These are phyloP conservation scores for Pythium apleroticum DNA, from an alignment of 352 stramenopile genomes.

Conservation along the genomic window DNA sequence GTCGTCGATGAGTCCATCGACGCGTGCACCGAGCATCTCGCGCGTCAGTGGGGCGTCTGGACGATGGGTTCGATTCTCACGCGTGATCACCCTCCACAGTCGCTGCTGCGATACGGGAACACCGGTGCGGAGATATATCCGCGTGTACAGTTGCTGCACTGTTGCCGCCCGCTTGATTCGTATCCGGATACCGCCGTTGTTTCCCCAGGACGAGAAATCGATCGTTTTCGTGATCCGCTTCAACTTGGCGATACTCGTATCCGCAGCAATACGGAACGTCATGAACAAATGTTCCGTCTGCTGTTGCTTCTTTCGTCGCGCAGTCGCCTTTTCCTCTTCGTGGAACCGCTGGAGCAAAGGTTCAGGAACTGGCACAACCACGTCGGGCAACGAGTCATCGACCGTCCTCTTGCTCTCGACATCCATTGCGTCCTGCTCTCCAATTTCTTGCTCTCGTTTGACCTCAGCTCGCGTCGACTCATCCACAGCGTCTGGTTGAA, in stretches of 20 bases:
- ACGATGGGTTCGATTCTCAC: constrained; percentile 80
- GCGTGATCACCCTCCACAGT: constrained; percentile 85
- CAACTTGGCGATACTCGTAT: constrained; percentile 62
- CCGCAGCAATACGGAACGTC: constrained; percentile 74
- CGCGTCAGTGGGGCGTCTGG: constrained; percentile 58
- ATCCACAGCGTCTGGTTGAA: constrained; percentile 32
- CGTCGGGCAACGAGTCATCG: not conserved
- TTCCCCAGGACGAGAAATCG: constrained; percentile 80
- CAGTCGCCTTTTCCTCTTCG: constrained; percentile 70
- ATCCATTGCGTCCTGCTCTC: constrained; percentile 14
- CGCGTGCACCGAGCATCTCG: constrained; percentile 40
- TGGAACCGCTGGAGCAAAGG: constrained; percentile 66
- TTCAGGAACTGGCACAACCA: constrained; percentile 33
- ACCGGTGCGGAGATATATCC: constrained; percentile 60
- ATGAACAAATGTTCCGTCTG: constrained; percentile 86
- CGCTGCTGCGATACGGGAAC: constrained; percentile 64
- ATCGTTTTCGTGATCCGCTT: constrained; percentile 73
- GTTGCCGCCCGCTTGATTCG: constrained; percentile 61
- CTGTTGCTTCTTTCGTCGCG: constrained; percentile 71
- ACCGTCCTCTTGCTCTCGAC: constrained; percentile 29
- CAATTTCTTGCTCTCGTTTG: not conserved
- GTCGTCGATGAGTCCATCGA: constrained; percentile 73
- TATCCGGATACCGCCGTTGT: constrained; percentile 54
- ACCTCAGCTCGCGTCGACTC: not conserved
- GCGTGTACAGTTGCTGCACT: constrained; percentile 67